A percentile compares a stretch with the other conserved stretches of the same genome.
Evolutionary conservation across 371 early-diverging fungal species (phyloP).

Genomic region (Mucor mucedo): DNA sequence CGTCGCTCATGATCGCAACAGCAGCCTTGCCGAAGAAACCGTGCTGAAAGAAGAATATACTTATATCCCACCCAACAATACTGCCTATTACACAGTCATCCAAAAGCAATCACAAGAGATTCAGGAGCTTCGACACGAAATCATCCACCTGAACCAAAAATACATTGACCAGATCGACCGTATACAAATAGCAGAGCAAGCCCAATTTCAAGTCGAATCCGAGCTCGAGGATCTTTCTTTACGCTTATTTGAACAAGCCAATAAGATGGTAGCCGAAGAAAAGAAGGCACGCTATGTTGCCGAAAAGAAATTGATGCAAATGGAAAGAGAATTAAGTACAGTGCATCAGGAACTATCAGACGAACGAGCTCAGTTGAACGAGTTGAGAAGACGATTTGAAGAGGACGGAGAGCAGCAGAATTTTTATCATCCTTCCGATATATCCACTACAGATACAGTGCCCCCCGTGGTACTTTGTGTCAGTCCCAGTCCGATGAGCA

Average conservation of each 20-base stretch:
- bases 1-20: neutral
- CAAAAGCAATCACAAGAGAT: slow-evolving; percentile 27
- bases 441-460: neutral
- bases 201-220: slow-evolving; percentile 20
- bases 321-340: slow-evolving; percentile 9
- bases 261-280: slow-evolving; percentile 36
- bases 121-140: slow-evolving; percentile 22
- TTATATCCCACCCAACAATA: neutral
- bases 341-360: slow-evolving; percentile 16
- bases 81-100: slow-evolving; percentile 8
- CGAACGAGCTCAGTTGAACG: slow-evolving; percentile 25
- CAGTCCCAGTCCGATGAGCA: neutral
- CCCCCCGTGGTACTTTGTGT: neutral
- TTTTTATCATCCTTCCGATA: neutral
- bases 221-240: slow-evolving; percentile 37
- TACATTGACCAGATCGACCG: slow-evolving; percentile 21
- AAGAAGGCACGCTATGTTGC: slow-evolving; percentile 17
- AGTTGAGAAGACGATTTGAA: slow-evolving; percentile 17
- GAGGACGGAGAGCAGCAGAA: neutral
- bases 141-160: slow-evolving; percentile 23
- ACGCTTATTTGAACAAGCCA: slow-evolving; percentile 37
- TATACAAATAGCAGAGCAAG: slow-evolving; percentile 12
- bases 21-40: neutral
- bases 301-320: slow-evolving; percentile 7
- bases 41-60: neutral